Evolutionary conservation across 768 basidiomycete genomes (phyloP), one percentile per base, ranked within the genome.

Genomic region (Phaffia australis): DNA sequence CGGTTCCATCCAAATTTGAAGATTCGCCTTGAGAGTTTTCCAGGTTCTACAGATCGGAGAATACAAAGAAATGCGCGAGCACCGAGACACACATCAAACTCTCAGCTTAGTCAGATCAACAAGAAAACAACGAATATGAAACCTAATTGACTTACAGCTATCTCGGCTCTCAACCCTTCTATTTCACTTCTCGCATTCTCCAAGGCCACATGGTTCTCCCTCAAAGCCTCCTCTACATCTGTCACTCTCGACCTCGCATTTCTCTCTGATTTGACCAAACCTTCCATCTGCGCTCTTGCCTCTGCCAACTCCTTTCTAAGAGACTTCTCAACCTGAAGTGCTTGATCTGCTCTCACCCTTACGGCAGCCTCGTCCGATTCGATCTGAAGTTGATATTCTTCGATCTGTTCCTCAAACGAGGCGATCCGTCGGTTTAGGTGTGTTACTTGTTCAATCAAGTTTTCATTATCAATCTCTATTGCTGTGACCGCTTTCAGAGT

Each of bases 391-490:
- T 77, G 72, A 4, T 73, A 71, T 72, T 95, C 91, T 70, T 92
- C 90, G 19, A 97, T 81, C 70, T 83, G 79, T 72, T 94, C 94
- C 73, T 98, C 92, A 72, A 94, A 79, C 49, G 78, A 79, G 1
- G 81, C 76, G 32, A 93, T 81, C 75, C 86, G 87, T 73, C 82
- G 83, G 73, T 89, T 87, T 46, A 94, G 79, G 76, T 98, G 89
- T 50, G 83, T 82, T n/a, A 90, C 81, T 75, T 99, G 93, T 32
- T 93, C 92, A 19, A 82, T 84, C 16, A 97, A 82, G 18, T 84
- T 86, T 75, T 98, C 92, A 72, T 97, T 97, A 76, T 99, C 93
- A 70, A 99, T 98, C 73, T 90, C 84, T 2, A 85, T 82, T 0
- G 92, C 93, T 11, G 89, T 85, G 5, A 83, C 77, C 4, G 82